phyloP scores from a whole-genome alignment of 768 basidiomycete genomes.

The Lyophyllum atratum region DNA sequence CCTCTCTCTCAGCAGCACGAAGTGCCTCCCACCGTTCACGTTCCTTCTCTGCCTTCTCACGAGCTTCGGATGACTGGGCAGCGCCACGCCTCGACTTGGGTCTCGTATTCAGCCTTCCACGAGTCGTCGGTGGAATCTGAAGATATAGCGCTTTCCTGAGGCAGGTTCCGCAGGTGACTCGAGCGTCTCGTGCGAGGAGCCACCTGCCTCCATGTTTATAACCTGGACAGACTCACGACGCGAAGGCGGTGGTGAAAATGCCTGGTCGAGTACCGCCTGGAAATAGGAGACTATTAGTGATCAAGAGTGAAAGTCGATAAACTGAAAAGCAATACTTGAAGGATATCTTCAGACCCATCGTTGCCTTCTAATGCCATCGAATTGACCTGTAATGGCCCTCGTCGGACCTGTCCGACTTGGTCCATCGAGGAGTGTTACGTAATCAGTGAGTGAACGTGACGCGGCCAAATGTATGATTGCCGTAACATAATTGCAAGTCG shows the following conservation, averaged over 20 bases:
- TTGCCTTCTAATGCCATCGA: slow-evolving; percentile 10
- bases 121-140: slow-evolving; percentile 37
- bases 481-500: too few relatives aligned
- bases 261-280: slow-evolving; percentile 29
- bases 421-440: background rate
- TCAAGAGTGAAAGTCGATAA: background rate
- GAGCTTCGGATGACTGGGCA: slow-evolving; percentile 69
- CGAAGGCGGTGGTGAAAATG: slow-evolving; percentile 33
- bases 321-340: slow-evolving; percentile 17
- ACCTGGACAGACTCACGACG: slow-evolving; percentile 24
- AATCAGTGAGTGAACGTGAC: background rate
- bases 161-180: slow-evolving; percentile 7
- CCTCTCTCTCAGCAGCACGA: slow-evolving; percentile 54
- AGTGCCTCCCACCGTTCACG: slow-evolving; percentile 73
- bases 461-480: background rate
- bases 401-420: background rate
- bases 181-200: slow-evolving; percentile 4
- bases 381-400: background rate
- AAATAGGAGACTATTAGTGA: background rate
- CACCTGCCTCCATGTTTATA: background rate
- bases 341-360: slow-evolving; percentile 19
- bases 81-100: slow-evolving; percentile 70
- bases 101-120: slow-evolving; percentile 72
- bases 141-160: slow-evolving; percentile 10
- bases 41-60: slow-evolving; percentile 74